Base-by-base conservation (phyloP, 306 rosid species). In the Citrullus amarus region DNA sequence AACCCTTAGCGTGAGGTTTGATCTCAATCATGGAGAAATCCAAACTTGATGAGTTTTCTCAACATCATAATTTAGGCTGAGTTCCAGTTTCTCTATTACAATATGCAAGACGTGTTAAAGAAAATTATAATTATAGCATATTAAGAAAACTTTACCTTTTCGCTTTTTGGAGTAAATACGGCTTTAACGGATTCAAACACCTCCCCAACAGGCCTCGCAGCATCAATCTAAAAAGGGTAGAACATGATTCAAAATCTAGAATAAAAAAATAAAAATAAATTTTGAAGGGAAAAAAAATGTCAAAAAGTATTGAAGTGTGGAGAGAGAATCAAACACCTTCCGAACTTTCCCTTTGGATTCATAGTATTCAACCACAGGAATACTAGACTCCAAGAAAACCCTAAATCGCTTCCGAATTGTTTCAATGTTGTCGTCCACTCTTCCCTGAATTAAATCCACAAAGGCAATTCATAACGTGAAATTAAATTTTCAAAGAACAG, bases 371-470 rank as follows among this genome's bases (percentile, higher is more conserved):
- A 96, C 67, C 84, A 96, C 99, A 16, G 96, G 97, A 80, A 90
- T 92, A 80, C 97, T 96, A 65, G 93, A 96, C 34, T 96, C 97
- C 81, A 88, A 76, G 86, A 92, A 96, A 89, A 96, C 98, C 82
- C 81, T 88, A 79, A 96, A 96, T 58, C 99, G 85, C 86, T 96
- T 96, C 91, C 96, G 91, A 80, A 96, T 92, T 77, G 98, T 96
- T 86, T 96, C 99, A 78, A 89, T 86, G 77, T 96, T 96, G 86
- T 96, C 99, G 81, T 96, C 99, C 76, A 84, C 98, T 85, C 98
- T 90, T 79, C 98, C 99, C 98, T 92, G 76, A 39, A 90, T 58
- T 73, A 85, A 60, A 57, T 53, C 34, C 77, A 81, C 79, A 62
- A 12, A 68, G 79, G 59, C 34, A 53, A 56, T 51, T 1, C 70